Percentiles rank a stretch among this genome's conserved stretches.
These are phyloP conservation scores for Ogataea angusta DNA, from an alignment of 805 yeast species.

Conservation along the genomic window DNA sequence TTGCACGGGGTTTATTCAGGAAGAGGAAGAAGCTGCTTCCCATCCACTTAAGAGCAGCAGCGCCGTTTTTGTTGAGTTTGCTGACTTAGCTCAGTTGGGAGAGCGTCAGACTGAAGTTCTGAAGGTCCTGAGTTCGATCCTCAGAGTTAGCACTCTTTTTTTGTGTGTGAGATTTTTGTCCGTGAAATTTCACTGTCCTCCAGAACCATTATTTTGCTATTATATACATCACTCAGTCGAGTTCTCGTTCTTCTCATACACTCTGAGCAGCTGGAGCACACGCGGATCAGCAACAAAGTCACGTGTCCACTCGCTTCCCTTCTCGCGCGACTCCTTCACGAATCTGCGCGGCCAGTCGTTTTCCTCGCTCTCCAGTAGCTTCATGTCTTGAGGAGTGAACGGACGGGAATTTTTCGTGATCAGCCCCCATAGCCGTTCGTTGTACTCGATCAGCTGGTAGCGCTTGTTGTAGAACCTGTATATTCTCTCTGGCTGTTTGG, in stretches of 20 bases:
- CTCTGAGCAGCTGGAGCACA: conserved; percentile 50
- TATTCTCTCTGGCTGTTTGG: conserved; percentile 70
- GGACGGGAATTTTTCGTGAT: conserved; percentile 48
- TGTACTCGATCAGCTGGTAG: conserved; percentile 36
- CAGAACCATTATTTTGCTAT: too few species aligned
- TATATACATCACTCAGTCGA: background rate
- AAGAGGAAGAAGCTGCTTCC: too few species aligned
- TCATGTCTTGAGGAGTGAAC: conserved; percentile 43
- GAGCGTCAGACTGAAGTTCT: conserved; percentile 30
- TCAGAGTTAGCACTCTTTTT: conserved; percentile 22
- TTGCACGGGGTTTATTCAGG: too few species aligned
- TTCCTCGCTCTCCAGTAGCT: conserved; percentile 60
- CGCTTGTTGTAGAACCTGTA: conserved; percentile 77
- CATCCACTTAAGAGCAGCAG: background rate
- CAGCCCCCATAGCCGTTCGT: conserved; percentile 26
- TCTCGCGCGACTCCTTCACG: conserved; percentile 72
- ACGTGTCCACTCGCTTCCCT: conserved; percentile 83
- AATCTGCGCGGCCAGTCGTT: conserved; percentile 83
- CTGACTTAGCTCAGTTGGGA: conserved; percentile 29
- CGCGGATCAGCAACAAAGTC: conserved; percentile 70
- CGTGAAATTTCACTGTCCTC: too few species aligned
- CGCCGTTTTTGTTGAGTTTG: conserved; percentile 1
- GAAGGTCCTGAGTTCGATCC: conserved; percentile 29
- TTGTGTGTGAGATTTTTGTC: too few species aligned
- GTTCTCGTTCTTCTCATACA: conserved; percentile 30